Evolutionary conservation across 1,284 basidiomycete species (phyloP).

Genomic region (Anthracocystis setariae): DNA sequence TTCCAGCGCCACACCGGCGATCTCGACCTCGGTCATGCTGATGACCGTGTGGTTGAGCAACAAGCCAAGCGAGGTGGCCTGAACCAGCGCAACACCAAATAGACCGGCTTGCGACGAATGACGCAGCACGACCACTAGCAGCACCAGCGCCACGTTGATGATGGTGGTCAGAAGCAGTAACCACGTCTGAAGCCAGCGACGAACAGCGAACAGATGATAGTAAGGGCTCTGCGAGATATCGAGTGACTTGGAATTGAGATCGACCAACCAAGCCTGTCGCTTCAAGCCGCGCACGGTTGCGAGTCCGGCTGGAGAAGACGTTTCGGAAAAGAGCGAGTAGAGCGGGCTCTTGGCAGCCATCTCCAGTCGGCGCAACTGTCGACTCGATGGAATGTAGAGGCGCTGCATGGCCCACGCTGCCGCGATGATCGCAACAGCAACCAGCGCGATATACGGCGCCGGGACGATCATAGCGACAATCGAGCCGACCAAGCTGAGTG

Average conservation of each 20-base stretch:
- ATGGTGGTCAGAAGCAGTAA: constrained; percentile 8
- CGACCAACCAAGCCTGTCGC: constrained; percentile 14
- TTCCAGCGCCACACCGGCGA: constrained; percentile 64
- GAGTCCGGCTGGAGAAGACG: constrained; percentile 26
- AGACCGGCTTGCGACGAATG: constrained; percentile 29
- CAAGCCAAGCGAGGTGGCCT: constrained; percentile 44
- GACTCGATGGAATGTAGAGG: constrained; percentile 42
- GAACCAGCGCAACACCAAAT: constrained; percentile 63
- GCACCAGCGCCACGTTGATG: constrained; percentile 39
- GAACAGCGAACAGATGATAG: background rate
- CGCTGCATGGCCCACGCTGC: constrained; percentile 11
- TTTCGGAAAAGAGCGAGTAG: constrained; percentile 34
- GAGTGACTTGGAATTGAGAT: background rate
- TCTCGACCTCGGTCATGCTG: constrained; percentile 65
- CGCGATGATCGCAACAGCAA: constrained; percentile 9
- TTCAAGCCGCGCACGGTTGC: constrained; percentile 34
- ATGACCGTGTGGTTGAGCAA: constrained; percentile 36
- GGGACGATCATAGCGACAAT: constrained; percentile 25
- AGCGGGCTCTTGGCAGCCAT: constrained; percentile 43
- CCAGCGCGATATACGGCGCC: constrained; percentile 23
- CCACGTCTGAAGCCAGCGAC: background rate
- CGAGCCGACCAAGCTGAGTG: constrained; percentile 12
- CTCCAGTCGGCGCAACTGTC: constrained; percentile 42
- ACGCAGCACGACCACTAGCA: constrained; percentile 40
- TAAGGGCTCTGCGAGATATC: background rate